A percentile compares a stretch with the other conserved stretches of the same genome.
These are phyloP conservation scores for Ophiostoma perfectum DNA, from an alignment of 2,329 filamentous ascomycete species.

Conservation along the genomic window DNA sequence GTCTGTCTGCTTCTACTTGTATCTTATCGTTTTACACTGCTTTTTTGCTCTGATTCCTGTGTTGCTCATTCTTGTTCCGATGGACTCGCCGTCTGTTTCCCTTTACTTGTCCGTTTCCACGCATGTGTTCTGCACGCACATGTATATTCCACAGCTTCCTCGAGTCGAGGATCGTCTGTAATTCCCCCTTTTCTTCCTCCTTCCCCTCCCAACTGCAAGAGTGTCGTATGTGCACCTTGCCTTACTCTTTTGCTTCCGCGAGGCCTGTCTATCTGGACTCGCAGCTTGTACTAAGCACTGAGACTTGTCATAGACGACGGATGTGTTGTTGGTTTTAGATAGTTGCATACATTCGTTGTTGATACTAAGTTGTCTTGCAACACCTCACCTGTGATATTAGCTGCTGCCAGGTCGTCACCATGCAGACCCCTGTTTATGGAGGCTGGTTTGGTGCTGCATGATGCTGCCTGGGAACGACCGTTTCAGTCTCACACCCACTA, in stretches of 20 bases:
- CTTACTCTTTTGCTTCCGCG: background rate
- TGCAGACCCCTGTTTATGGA: too few relatives aligned
- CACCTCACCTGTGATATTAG: too few relatives aligned
- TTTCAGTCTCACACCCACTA: too few relatives aligned
- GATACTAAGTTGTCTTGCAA: too few relatives aligned
- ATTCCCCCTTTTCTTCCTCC: background rate
- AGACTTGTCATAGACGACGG: background rate
- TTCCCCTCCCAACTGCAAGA: background rate
- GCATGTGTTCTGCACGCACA: background rate
- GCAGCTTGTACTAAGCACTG: background rate
- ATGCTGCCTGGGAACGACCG: too few relatives aligned
- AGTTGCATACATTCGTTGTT: background rate
- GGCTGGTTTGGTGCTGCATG: too few relatives aligned
- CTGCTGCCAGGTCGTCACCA: too few relatives aligned
- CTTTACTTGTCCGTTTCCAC: background rate
- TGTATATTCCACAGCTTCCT: too few relatives aligned
- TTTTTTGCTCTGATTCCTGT: background rate
- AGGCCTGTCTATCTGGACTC: background rate
- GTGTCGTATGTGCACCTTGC: background rate
- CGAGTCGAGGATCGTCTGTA: background rate
- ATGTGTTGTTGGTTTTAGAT: slow-evolving; percentile 1
- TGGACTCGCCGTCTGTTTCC: background rate
- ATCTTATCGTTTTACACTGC: background rate
- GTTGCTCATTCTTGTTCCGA: background rate
- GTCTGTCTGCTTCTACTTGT: background rate